These are phyloP conservation scores for Ganoderma sinense DNA, from an alignment of 1,284 basidiomycete species.

Conservation along the genomic window DNA sequence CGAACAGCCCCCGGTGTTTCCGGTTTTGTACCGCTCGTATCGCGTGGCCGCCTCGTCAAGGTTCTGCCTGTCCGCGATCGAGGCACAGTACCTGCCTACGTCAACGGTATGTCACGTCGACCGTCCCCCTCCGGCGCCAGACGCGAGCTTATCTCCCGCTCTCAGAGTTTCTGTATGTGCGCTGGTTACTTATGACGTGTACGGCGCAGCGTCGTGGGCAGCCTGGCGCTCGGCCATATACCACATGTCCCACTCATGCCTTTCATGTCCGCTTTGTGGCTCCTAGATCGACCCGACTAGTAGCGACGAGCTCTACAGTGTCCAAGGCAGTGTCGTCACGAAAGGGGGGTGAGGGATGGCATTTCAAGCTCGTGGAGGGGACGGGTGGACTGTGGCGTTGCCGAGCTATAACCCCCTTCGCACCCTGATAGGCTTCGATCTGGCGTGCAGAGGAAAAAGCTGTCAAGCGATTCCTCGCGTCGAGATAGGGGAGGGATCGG, in stretches of 20 bases:
- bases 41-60: slow-evolving; percentile 1
- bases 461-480: neutral
- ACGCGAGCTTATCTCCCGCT: slow-evolving; percentile 6
- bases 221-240: slow-evolving; percentile 10
- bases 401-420: neutral
- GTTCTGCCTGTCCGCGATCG: neutral
- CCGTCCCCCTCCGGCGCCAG: neutral
- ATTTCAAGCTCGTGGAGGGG: neutral
- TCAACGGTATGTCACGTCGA: neutral
- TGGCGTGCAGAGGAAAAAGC: neutral
- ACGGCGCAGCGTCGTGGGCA: neutral
- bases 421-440: neutral
- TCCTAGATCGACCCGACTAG: slow-evolving; percentile 1
- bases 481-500: neutral
- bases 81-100: neutral
- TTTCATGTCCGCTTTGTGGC: slow-evolving; percentile 22
- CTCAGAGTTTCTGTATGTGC: slow-evolving; percentile 1
- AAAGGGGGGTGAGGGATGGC: neutral
- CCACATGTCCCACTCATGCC: slow-evolving; percentile 21
- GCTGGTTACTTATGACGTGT: slow-evolving; percentile 1
- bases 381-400: neutral
- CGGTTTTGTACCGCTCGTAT: neutral
- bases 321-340: neutral
- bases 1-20: neutral
- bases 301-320: neutral